Percentiles rank a stretch among this genome's conserved stretches.
Conservation (phyloP, 2,329 filamentous ascomycete genomes). For the Hawksworthiomyces lignivorus region DNA sequence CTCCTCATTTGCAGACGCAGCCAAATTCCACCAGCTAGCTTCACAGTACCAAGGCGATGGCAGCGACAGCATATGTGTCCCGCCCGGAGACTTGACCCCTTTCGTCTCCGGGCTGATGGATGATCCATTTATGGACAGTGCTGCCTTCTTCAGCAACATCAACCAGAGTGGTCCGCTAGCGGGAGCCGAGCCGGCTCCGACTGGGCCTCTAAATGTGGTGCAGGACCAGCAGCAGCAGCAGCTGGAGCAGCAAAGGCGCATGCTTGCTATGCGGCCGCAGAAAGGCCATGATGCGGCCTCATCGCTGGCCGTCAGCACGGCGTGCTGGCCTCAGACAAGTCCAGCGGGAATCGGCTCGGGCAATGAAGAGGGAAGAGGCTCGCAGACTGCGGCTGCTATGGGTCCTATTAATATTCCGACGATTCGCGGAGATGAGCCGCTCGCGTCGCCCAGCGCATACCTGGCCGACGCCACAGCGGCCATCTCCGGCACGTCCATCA, state of each 20-base stretch:
- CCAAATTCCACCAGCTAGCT: not conserved
- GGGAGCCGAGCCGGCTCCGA: not conserved
- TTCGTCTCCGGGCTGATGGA: constrained; percentile 21
- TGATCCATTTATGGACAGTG: constrained; percentile 21
- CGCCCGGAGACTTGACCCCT: not conserved
- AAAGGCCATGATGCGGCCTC: not conserved
- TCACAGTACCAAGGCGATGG: not conserved
- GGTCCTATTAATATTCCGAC: constrained; percentile 3
- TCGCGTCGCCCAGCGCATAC: constrained; percentile 8
- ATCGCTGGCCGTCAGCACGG: constrained; percentile 1
- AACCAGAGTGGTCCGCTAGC: not conserved
- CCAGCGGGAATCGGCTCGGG: constrained; percentile 1
- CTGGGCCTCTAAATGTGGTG: not conserved
- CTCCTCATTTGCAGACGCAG: constrained; percentile 6
- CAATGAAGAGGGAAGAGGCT: not conserved
- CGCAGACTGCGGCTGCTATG: not conserved
- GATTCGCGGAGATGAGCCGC: not conserved
- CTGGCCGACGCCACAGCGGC: constrained; percentile 11
- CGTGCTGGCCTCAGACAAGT: not conserved
- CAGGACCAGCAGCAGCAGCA: not conserved
- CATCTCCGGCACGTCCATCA: constrained; percentile 8
- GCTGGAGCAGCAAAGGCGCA: not conserved
- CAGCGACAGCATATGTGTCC: not conserved
- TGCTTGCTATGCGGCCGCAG: constrained; percentile 4
- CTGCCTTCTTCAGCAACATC: not conserved